Evolutionary conservation across 495 filamentous ascomycete species (phyloP), one percentile per base, ranked within the genome.

Genomic region (Penicillium pancosmium): DNA sequence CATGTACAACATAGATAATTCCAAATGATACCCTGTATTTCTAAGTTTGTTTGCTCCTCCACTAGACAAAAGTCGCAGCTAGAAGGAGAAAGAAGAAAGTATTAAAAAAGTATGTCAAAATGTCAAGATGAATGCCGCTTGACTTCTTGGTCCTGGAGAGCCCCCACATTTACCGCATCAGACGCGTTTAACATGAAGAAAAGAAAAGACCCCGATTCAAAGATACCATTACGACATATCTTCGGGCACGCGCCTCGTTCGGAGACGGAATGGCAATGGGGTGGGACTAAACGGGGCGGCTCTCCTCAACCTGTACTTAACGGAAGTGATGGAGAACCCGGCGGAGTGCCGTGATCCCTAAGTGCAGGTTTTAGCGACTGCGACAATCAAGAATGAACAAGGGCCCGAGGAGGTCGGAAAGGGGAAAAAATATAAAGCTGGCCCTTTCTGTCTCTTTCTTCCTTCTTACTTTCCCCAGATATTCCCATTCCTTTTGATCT

Each of bases 301-400:
- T 75, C 75, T 78, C 75, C 72, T 78, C 67, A 66, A 80, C 77
- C 77, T 80, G 77, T 78, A 78, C 77, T 80, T 80, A 80, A 72
- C 68, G 75, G 77, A 80, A 78, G 59, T 59, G 60, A 69, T 69
- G 67, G 67, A 69, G 67, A 61, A 50, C 55, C 60, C 57, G 61
- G 69, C 68, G 69, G 69, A 72, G 68, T 57, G 49, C 62, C 49
- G 33, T 73, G 73, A 74, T 77, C 77, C 62, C 73, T 80, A 80
- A 80, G 74, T 75, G 77, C 77, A 80, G 76, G 72, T 79, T 73
- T 77, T 77, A 75, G 73, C 76, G 75, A 78, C 60, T 60, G 49
- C 52, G 59, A 56, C 43, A 57, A 54, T 16, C 49, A 56, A 62
- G 59, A 63, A 57, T 38, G 50, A 59, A 41, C n/a, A 18, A 60